Percentiles rank a stretch among this genome's conserved stretches.
Conservation (phyloP, 2,329 filamentous ascomycete genomes). For the Fusarium pilosicola region DNA sequence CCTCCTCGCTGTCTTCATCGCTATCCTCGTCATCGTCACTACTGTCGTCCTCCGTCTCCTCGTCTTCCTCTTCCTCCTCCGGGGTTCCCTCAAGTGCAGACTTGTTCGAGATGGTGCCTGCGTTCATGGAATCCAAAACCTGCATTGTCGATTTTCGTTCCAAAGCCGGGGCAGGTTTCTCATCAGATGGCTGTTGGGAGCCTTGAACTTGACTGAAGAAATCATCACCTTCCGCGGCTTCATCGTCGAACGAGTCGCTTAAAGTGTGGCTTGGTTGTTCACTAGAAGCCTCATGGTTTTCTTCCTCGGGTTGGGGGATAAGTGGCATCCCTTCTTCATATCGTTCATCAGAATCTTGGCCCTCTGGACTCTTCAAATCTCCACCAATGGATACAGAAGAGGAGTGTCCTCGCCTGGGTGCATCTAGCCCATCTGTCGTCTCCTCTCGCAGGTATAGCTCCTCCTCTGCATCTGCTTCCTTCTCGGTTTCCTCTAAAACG, state of each 20-base stretch:
- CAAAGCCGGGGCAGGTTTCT: constrained; percentile 48
- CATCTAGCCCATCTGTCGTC: constrained; percentile 11
- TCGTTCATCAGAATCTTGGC: constrained; percentile 64
- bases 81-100: constrained; percentile 47
- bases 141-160: constrained; percentile 77
- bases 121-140: constrained; percentile 64
- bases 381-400: constrained; percentile 55
- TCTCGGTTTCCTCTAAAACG: constrained; percentile 63
- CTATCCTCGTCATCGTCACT: background rate
- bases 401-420: constrained; percentile 35
- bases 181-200: constrained; percentile 36
- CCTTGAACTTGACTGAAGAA: constrained; percentile 68
- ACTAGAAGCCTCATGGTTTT: background rate
- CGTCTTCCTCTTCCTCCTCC: constrained; percentile 37
- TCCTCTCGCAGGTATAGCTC: constrained; percentile 45
- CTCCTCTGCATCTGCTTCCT: constrained; percentile 56
- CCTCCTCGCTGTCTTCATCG: background rate
- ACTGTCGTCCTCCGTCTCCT: background rate
- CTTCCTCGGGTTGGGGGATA: constrained; percentile 53
- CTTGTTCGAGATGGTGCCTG: constrained; percentile 45
- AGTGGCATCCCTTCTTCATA: constrained; percentile 78
- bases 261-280: constrained; percentile 35
- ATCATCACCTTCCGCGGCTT: constrained; percentile 64
- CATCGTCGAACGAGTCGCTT: constrained; percentile 55
- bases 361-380: constrained; percentile 53